Percentiles rank a stretch among this genome's conserved stretches.
These are phyloP conservation scores for Populus hybrid DNA, from an alignment of 441 rosid species.

Conservation along the genomic window DNA sequence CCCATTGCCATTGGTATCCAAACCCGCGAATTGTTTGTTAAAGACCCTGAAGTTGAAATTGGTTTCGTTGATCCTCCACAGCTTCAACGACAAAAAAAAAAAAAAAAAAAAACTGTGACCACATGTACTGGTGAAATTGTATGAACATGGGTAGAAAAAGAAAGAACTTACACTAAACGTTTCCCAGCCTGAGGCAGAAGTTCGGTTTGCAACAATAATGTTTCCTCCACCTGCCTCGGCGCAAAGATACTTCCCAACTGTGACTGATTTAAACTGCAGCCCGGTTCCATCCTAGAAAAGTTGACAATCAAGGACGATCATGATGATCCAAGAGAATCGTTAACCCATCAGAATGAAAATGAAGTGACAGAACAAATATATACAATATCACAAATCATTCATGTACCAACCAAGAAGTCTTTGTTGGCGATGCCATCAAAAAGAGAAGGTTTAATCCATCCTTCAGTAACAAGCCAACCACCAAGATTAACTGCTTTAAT, in stretches of 20 bases:
- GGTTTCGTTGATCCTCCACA: constrained; percentile 49
- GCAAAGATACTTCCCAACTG: constrained; percentile 42
- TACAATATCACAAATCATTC: neutral
- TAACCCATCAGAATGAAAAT: neutral
- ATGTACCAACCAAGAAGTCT: constrained; percentile 45
- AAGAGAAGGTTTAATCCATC: constrained; percentile 65
- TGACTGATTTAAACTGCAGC: constrained; percentile 49
- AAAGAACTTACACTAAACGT: constrained; percentile 35
- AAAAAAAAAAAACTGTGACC: neutral
- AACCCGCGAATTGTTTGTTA: constrained; percentile 43
- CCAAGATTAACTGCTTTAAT: constrained; percentile 59
- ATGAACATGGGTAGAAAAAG: neutral
- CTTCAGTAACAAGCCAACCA: constrained; percentile 67
- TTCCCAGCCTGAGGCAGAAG: constrained; percentile 46
- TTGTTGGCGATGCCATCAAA: constrained; percentile 55
- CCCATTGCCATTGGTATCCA: constrained; percentile 26
- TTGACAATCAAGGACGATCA: neutral
- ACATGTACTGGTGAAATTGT: neutral
- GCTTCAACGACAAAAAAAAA: constrained; percentile 18
- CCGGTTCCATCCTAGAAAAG: constrained; percentile 42
- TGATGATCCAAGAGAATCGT: neutral
- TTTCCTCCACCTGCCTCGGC: constrained; percentile 51
- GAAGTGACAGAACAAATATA: neutral
- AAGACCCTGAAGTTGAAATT: constrained; percentile 46
- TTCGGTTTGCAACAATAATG: constrained; percentile 39